phyloP scores from a whole-genome alignment of 495 filamentous ascomycete species.

The Cercophora newfieldiana region DNA sequence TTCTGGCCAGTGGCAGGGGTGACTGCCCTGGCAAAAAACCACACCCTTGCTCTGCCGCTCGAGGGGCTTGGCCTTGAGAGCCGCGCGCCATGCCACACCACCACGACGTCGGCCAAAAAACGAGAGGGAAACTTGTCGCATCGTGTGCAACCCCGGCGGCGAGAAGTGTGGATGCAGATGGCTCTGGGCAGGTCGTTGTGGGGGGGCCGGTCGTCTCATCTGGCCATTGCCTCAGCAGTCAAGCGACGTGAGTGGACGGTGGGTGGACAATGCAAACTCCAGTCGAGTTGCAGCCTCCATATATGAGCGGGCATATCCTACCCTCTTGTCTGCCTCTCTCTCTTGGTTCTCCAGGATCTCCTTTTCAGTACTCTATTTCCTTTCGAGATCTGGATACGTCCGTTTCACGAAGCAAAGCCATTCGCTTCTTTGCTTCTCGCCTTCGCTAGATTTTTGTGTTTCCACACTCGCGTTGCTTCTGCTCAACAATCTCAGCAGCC shows the following conservation, averaged over 20 bases:
- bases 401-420: slow-evolving; percentile 51
- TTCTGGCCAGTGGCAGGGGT: slow-evolving; percentile 18
- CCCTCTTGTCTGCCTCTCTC: slow-evolving; percentile 6
- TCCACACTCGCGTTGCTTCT: slow-evolving; percentile 31
- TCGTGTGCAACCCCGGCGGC: slow-evolving; percentile 16
- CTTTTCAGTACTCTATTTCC: slow-evolving; percentile 37
- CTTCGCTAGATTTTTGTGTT: slow-evolving; percentile 33
- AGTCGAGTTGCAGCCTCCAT: slow-evolving; percentile 8
- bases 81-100: slow-evolving; percentile 20
- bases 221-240: neutral
- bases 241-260: slow-evolving; percentile 6
- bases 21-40: slow-evolving; percentile 1
- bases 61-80: slow-evolving; percentile 14
- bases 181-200: slow-evolving; percentile 3
- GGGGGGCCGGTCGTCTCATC: slow-evolving; percentile 1
- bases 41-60: slow-evolving; percentile 19
- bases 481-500: neutral
- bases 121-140: slow-evolving; percentile 14
- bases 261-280: neutral
- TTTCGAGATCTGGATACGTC: slow-evolving; percentile 37
- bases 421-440: slow-evolving; percentile 56
- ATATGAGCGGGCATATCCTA: slow-evolving; percentile 19
- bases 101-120: slow-evolving; percentile 7
- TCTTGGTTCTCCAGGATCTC: slow-evolving; percentile 21
- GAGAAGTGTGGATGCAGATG: neutral